A percentile compares a stretch with the other conserved stretches of the same genome.
These are phyloP conservation scores for Microbotryum violaceum DNA, from an alignment of 1,284 basidiomycete genomes.

Conservation along the genomic window DNA sequence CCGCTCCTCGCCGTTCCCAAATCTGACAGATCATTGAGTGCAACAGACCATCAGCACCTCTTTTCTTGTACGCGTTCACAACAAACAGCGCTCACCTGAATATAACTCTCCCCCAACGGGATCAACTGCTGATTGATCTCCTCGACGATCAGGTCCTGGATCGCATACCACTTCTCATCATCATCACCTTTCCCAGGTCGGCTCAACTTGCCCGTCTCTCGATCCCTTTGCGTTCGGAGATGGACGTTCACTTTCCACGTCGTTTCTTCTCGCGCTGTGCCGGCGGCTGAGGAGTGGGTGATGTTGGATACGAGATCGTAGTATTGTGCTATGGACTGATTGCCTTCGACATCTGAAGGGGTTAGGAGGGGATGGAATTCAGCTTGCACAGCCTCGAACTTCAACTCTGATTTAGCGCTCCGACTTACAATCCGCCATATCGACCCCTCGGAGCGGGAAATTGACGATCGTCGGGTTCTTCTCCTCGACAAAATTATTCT, in stretches of 20 bases:
- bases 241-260: conserved; percentile 91
- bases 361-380: neutral
- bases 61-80: neutral
- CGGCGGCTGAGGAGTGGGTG: conserved; percentile 86
- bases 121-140: conserved; percentile 96
- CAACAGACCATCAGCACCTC: neutral
- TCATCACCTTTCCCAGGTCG: conserved; percentile 48
- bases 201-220: conserved; percentile 3
- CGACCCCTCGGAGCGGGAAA: conserved; percentile 85
- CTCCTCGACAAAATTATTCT: conserved; percentile 94
- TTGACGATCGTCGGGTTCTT: conserved; percentile 99
- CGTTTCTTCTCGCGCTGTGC: conserved; percentile 75
- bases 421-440: conserved; percentile 75
- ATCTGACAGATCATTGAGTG: neutral
- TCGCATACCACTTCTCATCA: conserved; percentile 88
- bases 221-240: conserved; percentile 46
- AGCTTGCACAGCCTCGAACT: too few species aligned
- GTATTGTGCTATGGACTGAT: conserved; percentile 55
- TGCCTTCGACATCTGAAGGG: conserved; percentile 63
- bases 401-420: too few species aligned
- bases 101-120: conserved; percentile 87
- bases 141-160: conserved; percentile 94
- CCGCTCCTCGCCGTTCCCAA: conserved; percentile 1
- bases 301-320: conserved; percentile 97
- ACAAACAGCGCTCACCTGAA: conserved; percentile 58